These are phyloP conservation scores for Leishmania tarentolae DNA, from an alignment of 208 protist genomes.

Conservation along the genomic window DNA sequence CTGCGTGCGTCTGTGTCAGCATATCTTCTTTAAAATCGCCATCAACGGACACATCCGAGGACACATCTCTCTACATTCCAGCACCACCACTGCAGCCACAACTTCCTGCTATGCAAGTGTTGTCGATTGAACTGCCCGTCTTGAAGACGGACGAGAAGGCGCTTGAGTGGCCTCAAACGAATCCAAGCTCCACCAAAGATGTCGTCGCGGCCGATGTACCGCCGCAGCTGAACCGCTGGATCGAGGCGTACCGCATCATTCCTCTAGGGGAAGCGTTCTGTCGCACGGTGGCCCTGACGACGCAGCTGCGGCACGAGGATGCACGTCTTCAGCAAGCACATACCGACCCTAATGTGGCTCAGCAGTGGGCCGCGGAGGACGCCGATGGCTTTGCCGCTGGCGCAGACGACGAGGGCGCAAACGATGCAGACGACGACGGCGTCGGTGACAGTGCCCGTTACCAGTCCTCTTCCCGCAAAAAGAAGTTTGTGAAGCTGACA, in stretches of 20 bases:
- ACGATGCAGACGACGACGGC: conserved; percentile 31
- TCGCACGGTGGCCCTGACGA: conserved; percentile 36
- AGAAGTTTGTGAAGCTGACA: conserved; percentile 77
- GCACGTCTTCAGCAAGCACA: conserved; percentile 44
- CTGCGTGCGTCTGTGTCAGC: conserved; percentile 1
- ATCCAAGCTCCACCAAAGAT: not conserved
- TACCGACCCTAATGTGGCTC: conserved; percentile 44
- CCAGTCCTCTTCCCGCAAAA: conserved; percentile 52
- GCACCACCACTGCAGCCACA: not conserved
- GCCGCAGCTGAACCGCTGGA: conserved; percentile 28
- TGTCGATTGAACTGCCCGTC: conserved; percentile 39
- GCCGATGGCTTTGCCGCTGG: conserved; percentile 33
- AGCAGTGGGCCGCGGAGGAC: conserved; percentile 34
- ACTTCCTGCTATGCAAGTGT: conserved; percentile 16
- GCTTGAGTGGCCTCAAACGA: conserved; percentile 19
- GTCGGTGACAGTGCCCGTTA: conserved; percentile 39
- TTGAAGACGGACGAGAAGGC: conserved; percentile 27
- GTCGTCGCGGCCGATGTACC: conserved; percentile 11
- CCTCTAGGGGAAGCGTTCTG: conserved; percentile 58
- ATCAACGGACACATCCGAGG: not conserved
- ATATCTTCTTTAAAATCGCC: not conserved
- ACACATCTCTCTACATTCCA: not conserved
- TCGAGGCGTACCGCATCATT: conserved; percentile 31
- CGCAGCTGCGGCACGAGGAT: conserved; percentile 48
- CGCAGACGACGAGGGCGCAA: conserved; percentile 20